Evolutionary conservation across 1,284 basidiomycete genomes (phyloP).

Genomic region (Rhodotorula sp.): DNA sequence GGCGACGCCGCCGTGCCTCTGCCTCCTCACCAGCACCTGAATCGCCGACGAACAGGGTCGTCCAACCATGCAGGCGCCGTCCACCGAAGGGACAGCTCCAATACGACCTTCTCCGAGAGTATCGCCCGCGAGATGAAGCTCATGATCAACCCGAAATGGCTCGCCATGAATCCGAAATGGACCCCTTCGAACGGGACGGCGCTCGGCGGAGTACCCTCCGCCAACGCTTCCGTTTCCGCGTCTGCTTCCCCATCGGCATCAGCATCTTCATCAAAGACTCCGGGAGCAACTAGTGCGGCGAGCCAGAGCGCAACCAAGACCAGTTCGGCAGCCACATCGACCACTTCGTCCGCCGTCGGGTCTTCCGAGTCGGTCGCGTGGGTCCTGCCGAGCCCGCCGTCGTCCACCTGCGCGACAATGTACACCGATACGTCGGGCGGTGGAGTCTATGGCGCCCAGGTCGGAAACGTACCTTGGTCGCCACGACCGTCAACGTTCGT

Average conservation of each 20-base stretch:
- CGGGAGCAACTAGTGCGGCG: background rate
- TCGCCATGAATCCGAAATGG: constrained; percentile 16
- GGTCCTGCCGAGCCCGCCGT: constrained; percentile 10
- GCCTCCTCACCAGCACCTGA: background rate
- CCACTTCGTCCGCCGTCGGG: background rate
- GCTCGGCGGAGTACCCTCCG: too few relatives aligned
- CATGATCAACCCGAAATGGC: constrained; percentile 21
- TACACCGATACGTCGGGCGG: constrained; percentile 31
- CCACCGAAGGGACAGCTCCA: background rate
- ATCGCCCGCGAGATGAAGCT: background rate
- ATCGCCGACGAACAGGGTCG: background rate
- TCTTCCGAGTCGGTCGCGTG: constrained; percentile 4
- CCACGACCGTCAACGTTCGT: constrained; percentile 36
- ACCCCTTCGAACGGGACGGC: background rate
- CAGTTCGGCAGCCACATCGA: background rate
- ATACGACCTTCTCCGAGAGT: background rate
- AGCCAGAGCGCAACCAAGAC: background rate
- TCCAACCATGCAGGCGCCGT: background rate
- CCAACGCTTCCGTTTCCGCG: too few relatives aligned
- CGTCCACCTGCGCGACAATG: constrained; percentile 18
- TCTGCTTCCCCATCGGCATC: too few relatives aligned
- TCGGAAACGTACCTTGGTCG: constrained; percentile 15
- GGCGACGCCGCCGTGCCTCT: too few relatives aligned
- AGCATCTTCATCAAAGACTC: background rate
- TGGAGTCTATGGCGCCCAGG: constrained; percentile 30